Evolutionary conservation across 169 alveolate genomes (phyloP).

Genomic region (Perkinsus chesapeaki): DNA sequence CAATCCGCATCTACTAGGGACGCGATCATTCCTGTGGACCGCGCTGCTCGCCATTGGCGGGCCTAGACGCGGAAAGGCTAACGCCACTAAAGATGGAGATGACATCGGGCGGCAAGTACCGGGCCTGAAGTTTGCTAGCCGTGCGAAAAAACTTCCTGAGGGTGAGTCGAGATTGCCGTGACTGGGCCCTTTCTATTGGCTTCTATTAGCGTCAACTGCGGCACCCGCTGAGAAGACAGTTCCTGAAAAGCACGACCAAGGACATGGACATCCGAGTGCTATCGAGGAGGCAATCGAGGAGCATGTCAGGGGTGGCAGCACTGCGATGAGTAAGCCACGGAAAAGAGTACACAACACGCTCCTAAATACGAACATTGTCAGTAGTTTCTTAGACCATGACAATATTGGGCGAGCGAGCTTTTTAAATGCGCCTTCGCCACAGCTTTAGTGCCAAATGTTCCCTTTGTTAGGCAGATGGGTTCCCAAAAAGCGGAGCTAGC

Average conservation of each 20-base stretch:
- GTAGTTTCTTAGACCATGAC: too few species aligned
- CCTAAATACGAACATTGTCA: too few species aligned
- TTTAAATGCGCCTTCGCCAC: too few species aligned
- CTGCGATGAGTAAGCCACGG: conserved; percentile 7
- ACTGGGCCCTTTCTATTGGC: not conserved
- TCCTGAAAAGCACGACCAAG: not conserved
- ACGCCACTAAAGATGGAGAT: not conserved
- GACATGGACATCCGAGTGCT: not conserved
- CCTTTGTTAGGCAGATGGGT: too few species aligned
- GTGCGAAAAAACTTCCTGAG: not conserved
- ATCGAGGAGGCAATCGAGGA: conserved; percentile 13
- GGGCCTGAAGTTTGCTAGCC: not conserved
- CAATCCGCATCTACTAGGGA: too few species aligned
- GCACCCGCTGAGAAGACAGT: not conserved
- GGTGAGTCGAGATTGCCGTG: not conserved
- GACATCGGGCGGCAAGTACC: not conserved
- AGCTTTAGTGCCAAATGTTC: too few species aligned
- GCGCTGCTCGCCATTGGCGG: not conserved
- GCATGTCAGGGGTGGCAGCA: conserved; percentile 13
- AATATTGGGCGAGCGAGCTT: too few species aligned
- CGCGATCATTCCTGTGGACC: not conserved
- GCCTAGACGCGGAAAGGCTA: not conserved
- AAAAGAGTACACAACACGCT: too few species aligned
- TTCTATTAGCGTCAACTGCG: not conserved
- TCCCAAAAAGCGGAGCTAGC: too few species aligned